Base-by-base conservation (phyloP, 2,329 filamentous ascomycete genomes). In the Stachybotrys echinatus region DNA sequence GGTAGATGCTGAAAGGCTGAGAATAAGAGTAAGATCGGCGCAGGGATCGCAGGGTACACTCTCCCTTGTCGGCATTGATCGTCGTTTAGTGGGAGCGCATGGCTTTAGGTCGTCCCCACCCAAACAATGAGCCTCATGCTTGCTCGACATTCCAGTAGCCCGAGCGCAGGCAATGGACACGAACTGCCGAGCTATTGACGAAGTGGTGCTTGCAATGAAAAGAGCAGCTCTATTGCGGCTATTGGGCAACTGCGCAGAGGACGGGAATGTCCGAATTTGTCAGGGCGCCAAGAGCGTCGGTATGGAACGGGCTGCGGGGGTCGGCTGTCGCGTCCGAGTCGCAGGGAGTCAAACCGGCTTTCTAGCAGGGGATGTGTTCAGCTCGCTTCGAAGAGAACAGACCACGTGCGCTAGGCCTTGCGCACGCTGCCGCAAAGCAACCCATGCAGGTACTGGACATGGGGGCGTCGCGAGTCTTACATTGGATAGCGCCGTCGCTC, bases 41-140 rank as follows among this genome's bases (percentile, higher is more conserved):
- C 44, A 46, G 44, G 44, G 44, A 46, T 46, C n/a, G 44, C 44
- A 34, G 27, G 17, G 23, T 19, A 37, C 23, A 19, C 38, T 40
- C 17, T 7, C 19, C 38, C 38, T 40, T 23, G 23, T 46, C 44
- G 27, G 44, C 27, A 46, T 46, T 20, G 44, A 46, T 46, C 44
- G 27, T 46, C 44, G 12, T 46, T 37, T n/a, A 19, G 44, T 18
- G 44, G 27, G 21, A 37, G 23, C 21, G 44, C 23, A 46, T 21
- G 44, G 44, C 23, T 6, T 21, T n/a, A 18, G 34, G 44, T 19
- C 14, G 44, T 46, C 44, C 20, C 44, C 44, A 46, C 44, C 38
- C 14, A 14, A 8, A 34, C 10, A 14, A 14, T 14, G 42, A 23
- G 12, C 42, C 18, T 10, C 42, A 45, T 23, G 42, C 42, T 27